phyloP scores from a whole-genome alignment of 1,139 yeast species.

The Pichia sp. region DNA sequence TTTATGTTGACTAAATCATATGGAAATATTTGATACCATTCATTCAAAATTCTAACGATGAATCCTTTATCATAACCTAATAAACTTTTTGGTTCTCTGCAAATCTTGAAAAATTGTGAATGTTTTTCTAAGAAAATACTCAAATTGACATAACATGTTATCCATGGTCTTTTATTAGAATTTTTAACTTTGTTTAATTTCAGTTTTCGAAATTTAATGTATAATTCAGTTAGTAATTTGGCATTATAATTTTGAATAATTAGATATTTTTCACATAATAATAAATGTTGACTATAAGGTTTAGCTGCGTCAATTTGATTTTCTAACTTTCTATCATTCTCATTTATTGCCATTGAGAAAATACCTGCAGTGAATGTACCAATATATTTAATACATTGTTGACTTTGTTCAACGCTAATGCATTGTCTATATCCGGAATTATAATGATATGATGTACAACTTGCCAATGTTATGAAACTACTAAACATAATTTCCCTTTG shows the following conservation, averaged over 20 bases:
- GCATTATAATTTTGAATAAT: slow-evolving; percentile 7
- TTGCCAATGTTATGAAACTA: slow-evolving; percentile 4
- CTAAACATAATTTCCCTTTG: slow-evolving; percentile 6
- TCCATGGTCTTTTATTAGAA: slow-evolving; percentile 3
- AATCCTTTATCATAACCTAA: slow-evolving; percentile 13
- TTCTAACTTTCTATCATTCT: background rate
- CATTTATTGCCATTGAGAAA: slow-evolving; percentile 10
- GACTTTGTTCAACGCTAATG: slow-evolving; percentile 7
- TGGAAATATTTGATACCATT: slow-evolving; percentile 16
- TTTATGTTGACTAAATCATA: slow-evolving; percentile 9
- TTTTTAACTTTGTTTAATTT: slow-evolving; percentile 1
- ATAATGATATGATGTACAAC: slow-evolving; percentile 13
- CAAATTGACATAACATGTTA: slow-evolving; percentile 7
- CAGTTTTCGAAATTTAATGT: background rate
- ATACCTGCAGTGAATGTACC: slow-evolving; percentile 12
- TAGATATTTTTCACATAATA: slow-evolving; percentile 2
- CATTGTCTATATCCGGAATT: slow-evolving; percentile 7
- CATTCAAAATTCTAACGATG: slow-evolving; percentile 12
- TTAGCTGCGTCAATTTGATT: background rate
- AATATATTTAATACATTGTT: slow-evolving; percentile 7
- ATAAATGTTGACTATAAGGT: background rate
- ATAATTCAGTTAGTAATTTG: slow-evolving; percentile 2
- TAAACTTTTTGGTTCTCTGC: slow-evolving; percentile 1
- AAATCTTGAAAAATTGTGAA: slow-evolving; percentile 2
- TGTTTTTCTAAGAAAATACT: slow-evolving; percentile 10